phyloP scores from a whole-genome alignment of 2,329 filamentous ascomycete genomes.

The Aspergillus sp. region DNA sequence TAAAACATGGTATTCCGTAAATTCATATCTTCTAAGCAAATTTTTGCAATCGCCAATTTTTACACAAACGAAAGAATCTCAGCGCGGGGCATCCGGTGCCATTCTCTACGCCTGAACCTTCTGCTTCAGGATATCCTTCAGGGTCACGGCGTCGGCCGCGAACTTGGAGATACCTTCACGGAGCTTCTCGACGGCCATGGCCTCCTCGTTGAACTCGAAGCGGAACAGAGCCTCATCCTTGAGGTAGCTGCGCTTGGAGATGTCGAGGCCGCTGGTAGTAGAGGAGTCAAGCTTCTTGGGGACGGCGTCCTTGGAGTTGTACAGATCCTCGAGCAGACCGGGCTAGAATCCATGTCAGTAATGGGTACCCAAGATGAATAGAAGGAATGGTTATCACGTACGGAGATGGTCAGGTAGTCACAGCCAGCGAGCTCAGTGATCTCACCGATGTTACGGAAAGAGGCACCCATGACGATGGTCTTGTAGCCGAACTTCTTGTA shows the following conservation, averaged over 20 bases:
- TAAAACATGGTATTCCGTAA: slow-evolving; percentile 14
- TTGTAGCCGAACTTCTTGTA: slow-evolving; percentile 99
- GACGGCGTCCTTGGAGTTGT: slow-evolving; percentile 76
- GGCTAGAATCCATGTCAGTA: slow-evolving; percentile 56
- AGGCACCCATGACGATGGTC: slow-evolving; percentile 99
- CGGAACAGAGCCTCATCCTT: slow-evolving; percentile 87
- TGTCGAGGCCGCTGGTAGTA: slow-evolving; percentile 64
- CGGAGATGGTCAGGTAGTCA: slow-evolving; percentile 97
- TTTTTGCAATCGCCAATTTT: slow-evolving; percentile 26
- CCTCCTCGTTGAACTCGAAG: slow-evolving; percentile 99
- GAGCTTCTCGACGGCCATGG: slow-evolving; percentile 99
- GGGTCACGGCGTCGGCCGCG: slow-evolving; percentile 87
- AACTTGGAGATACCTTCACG: slow-evolving; percentile 99
- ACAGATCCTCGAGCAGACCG: slow-evolving; percentile 88
- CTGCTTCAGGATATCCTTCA: slow-evolving; percentile 86
- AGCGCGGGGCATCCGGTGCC: slow-evolving; percentile 11
- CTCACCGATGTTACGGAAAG: slow-evolving; percentile 93
- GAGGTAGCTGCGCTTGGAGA: slow-evolving; percentile 90
- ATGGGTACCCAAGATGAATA: not conserved
- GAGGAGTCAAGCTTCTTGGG: slow-evolving; percentile 88
- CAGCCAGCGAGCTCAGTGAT: slow-evolving; percentile 98
- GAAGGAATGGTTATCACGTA: slow-evolving; percentile 48
- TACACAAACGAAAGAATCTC: slow-evolving; percentile 16
- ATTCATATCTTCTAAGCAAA: slow-evolving; percentile 25
- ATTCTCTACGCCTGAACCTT: slow-evolving; percentile 64